Base-by-base conservation (phyloP, 805 yeast species). In the Zygosaccharomyces lentus region DNA sequence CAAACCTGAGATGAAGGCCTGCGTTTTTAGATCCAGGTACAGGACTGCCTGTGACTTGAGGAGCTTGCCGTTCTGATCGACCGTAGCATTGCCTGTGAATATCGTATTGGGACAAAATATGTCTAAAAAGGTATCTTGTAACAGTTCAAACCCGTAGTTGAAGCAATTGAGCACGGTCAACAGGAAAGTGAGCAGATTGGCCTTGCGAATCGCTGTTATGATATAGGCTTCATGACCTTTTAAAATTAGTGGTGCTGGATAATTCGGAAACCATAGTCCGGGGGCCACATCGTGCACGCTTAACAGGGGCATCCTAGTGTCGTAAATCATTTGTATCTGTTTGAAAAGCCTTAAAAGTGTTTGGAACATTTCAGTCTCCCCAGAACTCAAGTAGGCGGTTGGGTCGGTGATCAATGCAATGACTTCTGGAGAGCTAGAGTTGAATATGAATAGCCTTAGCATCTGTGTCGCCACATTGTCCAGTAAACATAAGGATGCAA, bases 1-100 rank as follows among this genome's bases (percentile, higher is more conserved):
- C 49, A 90, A 65, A 0, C 95, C 96, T 1, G 96, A 83, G 16
- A 93, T 89, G 60, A 81, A 93, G 0, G 96, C 96, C 65, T 93
- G 99, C 0, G 99, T 93, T 63, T 93, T 93, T 61, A 93, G 74
- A 55, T 93, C 97, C 32, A 93, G 71, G 55, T 75, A 88, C 41
- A 93, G 67, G 9, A 78, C 80, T 0, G 93, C 89, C 55, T 87
- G 96, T 8, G 85, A 78, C 62, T 89, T 89, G 48, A 88, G 69
- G 34, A 93, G 69, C 55, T 82, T 78, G 4, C 88, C 63, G 34
- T 54, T 51, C 39, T 54, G 55, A 24, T 62, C 64, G 16, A 48
- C n/a, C 40, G 52, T 30, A 43, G 46, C 32, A 44, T 50, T 27
- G 43, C 53, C 41, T 2, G 56, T 50, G 17, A 79, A 53, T 17